Evolutionary conservation across 1,139 yeast species (phyloP).

Genomic region (Debaryomyces robertsiae): DNA sequence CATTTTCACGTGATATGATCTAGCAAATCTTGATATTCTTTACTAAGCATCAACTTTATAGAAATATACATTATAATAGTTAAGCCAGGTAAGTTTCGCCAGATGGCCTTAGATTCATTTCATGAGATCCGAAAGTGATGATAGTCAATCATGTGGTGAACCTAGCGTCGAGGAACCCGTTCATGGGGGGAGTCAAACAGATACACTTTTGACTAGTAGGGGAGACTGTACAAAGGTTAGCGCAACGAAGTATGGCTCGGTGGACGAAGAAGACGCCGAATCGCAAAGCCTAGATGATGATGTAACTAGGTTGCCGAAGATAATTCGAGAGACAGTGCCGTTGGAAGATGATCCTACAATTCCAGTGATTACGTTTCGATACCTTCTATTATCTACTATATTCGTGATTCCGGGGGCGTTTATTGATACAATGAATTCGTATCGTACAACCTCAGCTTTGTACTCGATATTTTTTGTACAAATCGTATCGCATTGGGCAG

Average conservation of each 20-base stretch:
- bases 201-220: neutral
- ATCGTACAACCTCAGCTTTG: constrained; percentile 49
- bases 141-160: too few species aligned
- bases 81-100: too few species aligned
- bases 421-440: constrained; percentile 50
- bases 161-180: neutral
- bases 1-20: constrained; percentile 1
- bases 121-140: too few species aligned
- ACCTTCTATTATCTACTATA: constrained; percentile 37
- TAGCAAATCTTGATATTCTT: neutral
- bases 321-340: constrained; percentile 37
- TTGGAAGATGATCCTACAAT: constrained; percentile 36
- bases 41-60: too few species aligned
- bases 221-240: neutral
- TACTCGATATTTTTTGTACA: constrained; percentile 51
- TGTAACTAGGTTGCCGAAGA: constrained; percentile 27
- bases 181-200: constrained; percentile 1
- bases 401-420: constrained; percentile 52
- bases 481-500: constrained; percentile 46
- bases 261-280: constrained; percentile 7
- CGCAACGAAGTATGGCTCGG: constrained; percentile 2
- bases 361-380: constrained; percentile 44
- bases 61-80: too few species aligned
- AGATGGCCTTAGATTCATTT: too few species aligned
- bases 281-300: constrained; percentile 13